Conservation (phyloP, 306 rosid species). For the Vigna unguiculata region DNA sequence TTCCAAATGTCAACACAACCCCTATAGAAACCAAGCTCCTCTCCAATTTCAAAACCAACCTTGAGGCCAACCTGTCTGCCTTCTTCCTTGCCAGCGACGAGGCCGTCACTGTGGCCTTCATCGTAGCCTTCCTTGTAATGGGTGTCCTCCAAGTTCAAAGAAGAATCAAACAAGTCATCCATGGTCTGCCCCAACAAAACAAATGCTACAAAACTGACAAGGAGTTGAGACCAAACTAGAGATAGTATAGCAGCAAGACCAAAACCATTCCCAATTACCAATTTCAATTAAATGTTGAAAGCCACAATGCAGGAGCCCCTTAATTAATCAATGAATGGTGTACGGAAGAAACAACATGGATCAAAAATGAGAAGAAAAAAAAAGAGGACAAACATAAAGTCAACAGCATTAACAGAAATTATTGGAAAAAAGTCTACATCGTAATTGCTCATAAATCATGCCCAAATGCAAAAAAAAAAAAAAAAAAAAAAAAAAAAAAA, state of each 20-base stretch:
- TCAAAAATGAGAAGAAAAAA: neutral
- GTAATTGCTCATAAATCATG: neutral
- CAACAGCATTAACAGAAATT: neutral
- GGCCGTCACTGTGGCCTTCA: slow-evolving; percentile 68
- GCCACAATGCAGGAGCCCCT: neutral
- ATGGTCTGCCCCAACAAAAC: slow-evolving; percentile 36
- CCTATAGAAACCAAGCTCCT: slow-evolving; percentile 79
- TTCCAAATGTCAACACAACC: slow-evolving; percentile 73
- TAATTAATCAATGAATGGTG: neutral
- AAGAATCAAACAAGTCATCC: slow-evolving; percentile 72
- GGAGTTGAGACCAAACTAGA: slow-evolving; percentile 4
- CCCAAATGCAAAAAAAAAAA: neutral
- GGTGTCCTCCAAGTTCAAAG: slow-evolving; percentile 64
- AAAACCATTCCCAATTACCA: neutral
- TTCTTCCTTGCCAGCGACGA: slow-evolving; percentile 65
- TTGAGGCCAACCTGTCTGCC: slow-evolving; percentile 74
- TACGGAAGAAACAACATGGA: neutral
- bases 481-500: no score
- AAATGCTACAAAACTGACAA: slow-evolving; percentile 25
- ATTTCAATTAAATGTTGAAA: neutral
- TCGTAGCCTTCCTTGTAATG: slow-evolving; percentile 73
- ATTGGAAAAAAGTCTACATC: neutral
- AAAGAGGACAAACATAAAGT: neutral
- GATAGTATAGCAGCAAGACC: neutral
- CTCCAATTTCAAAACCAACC: slow-evolving; percentile 77